Evolutionary conservation across 2,329 filamentous ascomycete genomes (phyloP).

Genomic region (Ramularia collo-cygni): DNA sequence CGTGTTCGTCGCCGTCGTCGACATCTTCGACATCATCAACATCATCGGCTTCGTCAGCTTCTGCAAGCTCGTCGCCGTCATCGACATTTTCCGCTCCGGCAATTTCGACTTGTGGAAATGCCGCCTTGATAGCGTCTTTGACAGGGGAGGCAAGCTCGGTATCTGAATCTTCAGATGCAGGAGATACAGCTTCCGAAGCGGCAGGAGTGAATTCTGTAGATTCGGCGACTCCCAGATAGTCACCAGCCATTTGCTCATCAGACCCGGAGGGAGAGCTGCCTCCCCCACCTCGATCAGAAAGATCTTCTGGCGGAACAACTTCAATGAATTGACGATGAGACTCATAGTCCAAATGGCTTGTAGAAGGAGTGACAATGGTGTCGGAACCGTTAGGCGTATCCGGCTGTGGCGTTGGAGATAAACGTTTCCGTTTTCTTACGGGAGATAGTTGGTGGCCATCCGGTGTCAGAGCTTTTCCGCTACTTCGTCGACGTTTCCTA

Average conservation of each 20-base stretch:
- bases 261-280: constrained; percentile 16
- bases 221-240: constrained; percentile 11
- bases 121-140: constrained; percentile 6
- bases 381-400: constrained; percentile 6
- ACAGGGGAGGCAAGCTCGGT: constrained; percentile 7
- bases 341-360: too few relatives aligned
- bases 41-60: constrained; percentile 20
- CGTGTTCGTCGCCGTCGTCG: constrained; percentile 11
- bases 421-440: constrained; percentile 24
- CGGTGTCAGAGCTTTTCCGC: neutral
- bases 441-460: constrained; percentile 13
- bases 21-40: constrained; percentile 22
- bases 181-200: constrained; percentile 17
- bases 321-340: constrained; percentile 2
- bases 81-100: constrained; percentile 15
- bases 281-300: constrained; percentile 10
- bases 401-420: constrained; percentile 15
- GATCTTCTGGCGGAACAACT: constrained; percentile 8
- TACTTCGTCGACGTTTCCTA: constrained; percentile 3
- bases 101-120: constrained; percentile 2
- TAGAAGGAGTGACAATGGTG: neutral
- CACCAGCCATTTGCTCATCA: constrained; percentile 13
- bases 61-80: constrained; percentile 12
- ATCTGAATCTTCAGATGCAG: constrained; percentile 17
- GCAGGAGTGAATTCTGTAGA: constrained; percentile 20